A percentile compares a stretch with the other conserved stretches of the same genome.
These are phyloP conservation scores for Aspergillus sp. DNA, from an alignment of 2,329 filamentous ascomycete species.

Conservation along the genomic window DNA sequence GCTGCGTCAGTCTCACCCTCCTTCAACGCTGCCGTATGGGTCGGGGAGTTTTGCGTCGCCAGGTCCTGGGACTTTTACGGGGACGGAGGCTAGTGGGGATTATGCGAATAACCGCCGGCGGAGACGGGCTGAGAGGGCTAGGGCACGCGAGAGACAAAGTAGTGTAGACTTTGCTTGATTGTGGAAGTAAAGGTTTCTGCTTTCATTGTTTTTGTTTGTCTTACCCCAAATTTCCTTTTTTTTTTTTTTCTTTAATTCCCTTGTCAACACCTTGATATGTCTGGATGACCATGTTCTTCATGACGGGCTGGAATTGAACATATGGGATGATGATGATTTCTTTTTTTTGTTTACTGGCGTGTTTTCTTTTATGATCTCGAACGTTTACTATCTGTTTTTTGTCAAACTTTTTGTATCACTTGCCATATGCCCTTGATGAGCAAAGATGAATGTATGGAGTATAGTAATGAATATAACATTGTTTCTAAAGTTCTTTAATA, in stretches of 20 bases:
- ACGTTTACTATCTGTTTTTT: neutral
- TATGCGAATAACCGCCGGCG: conserved; percentile 50
- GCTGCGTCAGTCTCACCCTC: conserved; percentile 30
- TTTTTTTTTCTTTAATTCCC: no score
- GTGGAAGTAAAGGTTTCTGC: neutral
- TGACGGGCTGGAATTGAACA: neutral
- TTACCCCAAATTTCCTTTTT: neutral
- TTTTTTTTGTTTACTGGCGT: neutral
- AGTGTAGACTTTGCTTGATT: conserved; percentile 45
- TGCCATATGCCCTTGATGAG: neutral
- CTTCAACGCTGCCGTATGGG: conserved; percentile 35
- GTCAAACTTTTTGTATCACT: neutral
- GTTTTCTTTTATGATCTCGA: neutral
- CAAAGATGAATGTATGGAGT: neutral
- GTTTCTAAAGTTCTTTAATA: no score
- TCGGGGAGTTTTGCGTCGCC: conserved; percentile 36
- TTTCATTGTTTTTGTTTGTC: neutral
- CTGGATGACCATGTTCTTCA: neutral
- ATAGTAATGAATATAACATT: no score
- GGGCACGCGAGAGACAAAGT: conserved; percentile 41
- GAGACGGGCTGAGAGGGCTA: conserved; percentile 47
- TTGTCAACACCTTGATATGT: neutral
- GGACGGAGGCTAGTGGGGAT: conserved; percentile 43
- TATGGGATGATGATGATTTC: neutral
- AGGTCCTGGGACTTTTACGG: conserved; percentile 38